A percentile compares a stretch with the other conserved stretches of the same genome.
These are phyloP conservation scores for Lasiosphaeria miniovina DNA, from an alignment of 495 filamentous ascomycete genomes.

Conservation along the genomic window DNA sequence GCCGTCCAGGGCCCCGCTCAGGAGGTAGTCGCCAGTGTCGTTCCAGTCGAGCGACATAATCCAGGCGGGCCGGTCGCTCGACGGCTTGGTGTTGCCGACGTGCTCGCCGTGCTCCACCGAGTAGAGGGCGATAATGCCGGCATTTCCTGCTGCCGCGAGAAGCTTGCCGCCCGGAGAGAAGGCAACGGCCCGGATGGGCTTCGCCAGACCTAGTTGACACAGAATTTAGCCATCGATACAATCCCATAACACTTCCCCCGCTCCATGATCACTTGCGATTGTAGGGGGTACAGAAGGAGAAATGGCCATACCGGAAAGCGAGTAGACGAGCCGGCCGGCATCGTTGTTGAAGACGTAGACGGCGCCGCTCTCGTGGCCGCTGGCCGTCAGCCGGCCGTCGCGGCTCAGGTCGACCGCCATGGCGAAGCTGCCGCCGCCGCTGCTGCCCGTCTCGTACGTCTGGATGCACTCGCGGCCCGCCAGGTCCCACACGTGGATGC, in stretches of 20 bases:
- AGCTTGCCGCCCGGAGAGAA: conserved; percentile 84
- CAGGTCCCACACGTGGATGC: conserved; percentile 85
- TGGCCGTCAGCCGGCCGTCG: conserved; percentile 83
- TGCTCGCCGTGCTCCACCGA: conserved; percentile 90
- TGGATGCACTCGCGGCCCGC: conserved; percentile 47
- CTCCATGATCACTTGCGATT: not conserved
- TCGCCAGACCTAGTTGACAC: conserved; percentile 65
- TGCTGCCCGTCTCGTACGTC: conserved; percentile 85
- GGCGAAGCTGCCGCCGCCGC: conserved; percentile 63
- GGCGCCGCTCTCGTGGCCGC: conserved; percentile 88
- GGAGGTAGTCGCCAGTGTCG: conserved; percentile 85
- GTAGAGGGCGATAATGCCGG: conserved; percentile 83
- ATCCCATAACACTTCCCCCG: not conserved
- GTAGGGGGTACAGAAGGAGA: not conserved
- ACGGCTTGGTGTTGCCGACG: conserved; percentile 73
- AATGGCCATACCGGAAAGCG: conserved; percentile 64
- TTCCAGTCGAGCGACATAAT: conserved; percentile 89
- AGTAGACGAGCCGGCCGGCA: conserved; percentile 80
- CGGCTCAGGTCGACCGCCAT: conserved; percentile 74
- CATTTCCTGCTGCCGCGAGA: conserved; percentile 90
- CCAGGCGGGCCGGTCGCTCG: conserved; percentile 65
- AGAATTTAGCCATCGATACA: not conserved
- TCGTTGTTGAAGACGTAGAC: conserved; percentile 94
- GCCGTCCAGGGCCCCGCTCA: conserved; percentile 84
- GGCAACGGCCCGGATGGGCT: conserved; percentile 75